Conservation (phyloP, 1,284 basidiomycete species). For the Austropuccinia psidii region DNA sequence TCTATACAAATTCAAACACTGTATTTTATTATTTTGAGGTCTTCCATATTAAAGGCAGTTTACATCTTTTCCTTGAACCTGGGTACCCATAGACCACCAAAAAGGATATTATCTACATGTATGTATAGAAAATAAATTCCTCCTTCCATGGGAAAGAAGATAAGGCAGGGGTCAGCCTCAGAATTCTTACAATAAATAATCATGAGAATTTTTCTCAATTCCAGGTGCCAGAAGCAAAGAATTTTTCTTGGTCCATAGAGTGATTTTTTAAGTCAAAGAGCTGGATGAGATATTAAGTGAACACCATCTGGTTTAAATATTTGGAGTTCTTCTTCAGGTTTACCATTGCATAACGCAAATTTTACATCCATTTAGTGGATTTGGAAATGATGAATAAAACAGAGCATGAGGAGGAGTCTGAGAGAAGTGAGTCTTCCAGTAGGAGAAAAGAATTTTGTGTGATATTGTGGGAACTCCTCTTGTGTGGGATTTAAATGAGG, state of each 20-base stretch:
- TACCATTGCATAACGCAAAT: not conserved
- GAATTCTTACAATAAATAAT: not conserved
- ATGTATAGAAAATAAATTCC: not conserved
- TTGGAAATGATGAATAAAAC: not conserved
- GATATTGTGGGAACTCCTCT: no score
- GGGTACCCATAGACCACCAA: not conserved
- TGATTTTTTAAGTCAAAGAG: not conserved
- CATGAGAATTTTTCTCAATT: not conserved
- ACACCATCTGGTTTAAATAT: not conserved
- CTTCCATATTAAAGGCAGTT: not conserved
- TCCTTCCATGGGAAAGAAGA: not conserved
- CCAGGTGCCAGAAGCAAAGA: not conserved
- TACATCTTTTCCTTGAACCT: not conserved
- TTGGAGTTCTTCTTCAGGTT: not conserved
- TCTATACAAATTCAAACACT: not conserved
- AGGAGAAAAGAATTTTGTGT: no score
- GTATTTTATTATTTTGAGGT: not conserved
- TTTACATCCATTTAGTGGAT: conserved; percentile 3
- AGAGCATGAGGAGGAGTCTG: not conserved
- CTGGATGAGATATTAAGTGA: no score
- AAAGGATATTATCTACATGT: not conserved
- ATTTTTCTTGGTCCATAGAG: not conserved
- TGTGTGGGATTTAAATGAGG: no score
- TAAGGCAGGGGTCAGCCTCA: not conserved
- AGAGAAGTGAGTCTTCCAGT: not conserved